These are phyloP conservation scores for Arthrobotrys megalospora DNA, from an alignment of 2,329 filamentous ascomycete species.

Conservation along the genomic window DNA sequence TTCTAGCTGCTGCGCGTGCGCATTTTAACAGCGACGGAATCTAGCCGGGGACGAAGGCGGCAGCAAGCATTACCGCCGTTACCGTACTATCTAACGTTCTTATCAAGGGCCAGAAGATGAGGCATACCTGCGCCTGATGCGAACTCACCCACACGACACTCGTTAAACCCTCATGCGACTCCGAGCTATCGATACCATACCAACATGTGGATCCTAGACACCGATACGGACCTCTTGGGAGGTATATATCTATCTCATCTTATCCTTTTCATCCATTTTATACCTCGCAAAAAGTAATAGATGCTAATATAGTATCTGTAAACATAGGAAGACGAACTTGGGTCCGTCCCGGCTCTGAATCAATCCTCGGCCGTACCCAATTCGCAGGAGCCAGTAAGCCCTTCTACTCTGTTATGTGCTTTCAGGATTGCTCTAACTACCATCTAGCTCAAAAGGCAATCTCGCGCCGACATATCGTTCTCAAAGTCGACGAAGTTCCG, in stretches of 20 bases:
- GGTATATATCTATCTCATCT: constrained; percentile 23
- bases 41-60: too few relatives aligned
- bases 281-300: not conserved
- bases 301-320: constrained; percentile 58
- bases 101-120: too few relatives aligned
- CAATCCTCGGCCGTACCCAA: constrained; percentile 85
- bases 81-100: too few relatives aligned
- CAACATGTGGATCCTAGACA: constrained; percentile 57
- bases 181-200: constrained; percentile 10
- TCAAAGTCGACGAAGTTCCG: constrained; percentile 78
- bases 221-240: constrained; percentile 45
- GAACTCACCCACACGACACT: not conserved
- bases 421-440: constrained; percentile 4
- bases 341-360: constrained; percentile 87
- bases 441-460: constrained; percentile 79
- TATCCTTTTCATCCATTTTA: not conserved
- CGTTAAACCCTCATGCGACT: constrained; percentile 1
- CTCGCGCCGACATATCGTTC: constrained; percentile 87
- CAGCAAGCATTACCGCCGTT: too few relatives aligned
- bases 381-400: constrained; percentile 50
- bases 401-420: not conserved
- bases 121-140: not conserved
- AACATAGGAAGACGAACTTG: constrained; percentile 79
- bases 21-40: too few relatives aligned
- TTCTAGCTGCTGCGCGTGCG: constrained; percentile 26